These are phyloP conservation scores for Nemania sp. DNA, from an alignment of 2,329 filamentous ascomycete genomes.

Conservation along the genomic window DNA sequence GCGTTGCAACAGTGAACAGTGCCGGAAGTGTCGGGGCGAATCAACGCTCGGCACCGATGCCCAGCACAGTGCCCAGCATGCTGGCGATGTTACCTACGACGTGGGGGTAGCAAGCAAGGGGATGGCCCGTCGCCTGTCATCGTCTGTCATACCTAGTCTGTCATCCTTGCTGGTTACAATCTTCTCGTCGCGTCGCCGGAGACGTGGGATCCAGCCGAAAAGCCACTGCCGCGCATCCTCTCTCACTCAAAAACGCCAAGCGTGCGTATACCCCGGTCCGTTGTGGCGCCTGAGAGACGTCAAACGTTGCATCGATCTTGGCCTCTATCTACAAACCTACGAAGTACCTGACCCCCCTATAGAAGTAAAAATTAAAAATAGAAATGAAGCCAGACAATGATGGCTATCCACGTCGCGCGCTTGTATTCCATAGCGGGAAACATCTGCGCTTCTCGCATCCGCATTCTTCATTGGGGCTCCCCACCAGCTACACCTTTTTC, in stretches of 20 bases:
- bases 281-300: too few relatives aligned
- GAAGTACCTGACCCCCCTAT: too few relatives aligned
- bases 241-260: neutral
- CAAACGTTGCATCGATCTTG: too few relatives aligned
- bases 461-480: neutral
- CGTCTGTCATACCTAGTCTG: constrained; percentile 2
- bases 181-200: neutral
- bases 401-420: too few relatives aligned
- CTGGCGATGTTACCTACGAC: constrained; percentile 22
- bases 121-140: too few relatives aligned
- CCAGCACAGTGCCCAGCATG: neutral
- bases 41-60: neutral
- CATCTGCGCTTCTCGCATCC: neutral
- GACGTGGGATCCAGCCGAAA: constrained; percentile 1
- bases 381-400: too few relatives aligned
- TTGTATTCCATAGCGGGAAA: too few relatives aligned
- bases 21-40: neutral
- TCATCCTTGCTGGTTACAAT: constrained; percentile 1
- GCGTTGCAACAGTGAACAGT: neutral
- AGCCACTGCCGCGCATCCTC: neutral
- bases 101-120: constrained; percentile 11
- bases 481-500: neutral
- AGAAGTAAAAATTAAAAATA: too few relatives aligned
- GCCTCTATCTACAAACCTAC: too few relatives aligned
- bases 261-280: too few relatives aligned